phyloP scores from a whole-genome alignment of 768 basidiomycete genomes.

The Pluteus cervinus region DNA sequence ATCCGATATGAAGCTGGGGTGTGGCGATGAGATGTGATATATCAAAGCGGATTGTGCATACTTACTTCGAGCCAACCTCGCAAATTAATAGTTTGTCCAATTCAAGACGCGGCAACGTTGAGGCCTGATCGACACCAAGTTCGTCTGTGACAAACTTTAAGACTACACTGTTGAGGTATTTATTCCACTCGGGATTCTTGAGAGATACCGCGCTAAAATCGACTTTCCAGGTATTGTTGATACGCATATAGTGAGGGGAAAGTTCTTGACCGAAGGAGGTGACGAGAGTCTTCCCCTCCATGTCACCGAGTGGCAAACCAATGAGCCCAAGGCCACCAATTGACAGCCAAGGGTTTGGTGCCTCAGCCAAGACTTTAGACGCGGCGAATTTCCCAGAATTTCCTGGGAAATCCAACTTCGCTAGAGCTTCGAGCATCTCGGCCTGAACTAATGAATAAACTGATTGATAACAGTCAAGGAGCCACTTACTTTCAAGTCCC shows the following conservation, averaged over 20 bases:
- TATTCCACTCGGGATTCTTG: constrained; percentile 14
- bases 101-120: constrained; percentile 15
- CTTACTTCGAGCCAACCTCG: constrained; percentile 30
- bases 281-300: constrained; percentile 28
- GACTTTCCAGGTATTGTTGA: constrained; percentile 30
- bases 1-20: constrained; percentile 27
- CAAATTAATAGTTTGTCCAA: constrained; percentile 32
- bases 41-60: neutral
- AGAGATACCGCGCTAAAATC: constrained; percentile 18
- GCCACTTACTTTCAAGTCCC: no score
- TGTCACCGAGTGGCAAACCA: constrained; percentile 28
- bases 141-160: constrained; percentile 14
- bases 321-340: constrained; percentile 31
- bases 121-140: constrained; percentile 16
- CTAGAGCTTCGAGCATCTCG: constrained; percentile 15
- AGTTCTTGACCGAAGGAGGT: constrained; percentile 24
- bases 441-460: no score
- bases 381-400: constrained; percentile 20
- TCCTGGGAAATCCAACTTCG: constrained; percentile 16
- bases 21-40: no score
- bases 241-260: no score
- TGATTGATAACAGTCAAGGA: no score
- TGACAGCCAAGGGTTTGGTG: constrained; percentile 30
- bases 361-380: constrained; percentile 13
- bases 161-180: constrained; percentile 3